These are phyloP conservation scores for Cadophora luteo-olivacea DNA, from an alignment of 2,329 filamentous ascomycete species.

Conservation along the genomic window DNA sequence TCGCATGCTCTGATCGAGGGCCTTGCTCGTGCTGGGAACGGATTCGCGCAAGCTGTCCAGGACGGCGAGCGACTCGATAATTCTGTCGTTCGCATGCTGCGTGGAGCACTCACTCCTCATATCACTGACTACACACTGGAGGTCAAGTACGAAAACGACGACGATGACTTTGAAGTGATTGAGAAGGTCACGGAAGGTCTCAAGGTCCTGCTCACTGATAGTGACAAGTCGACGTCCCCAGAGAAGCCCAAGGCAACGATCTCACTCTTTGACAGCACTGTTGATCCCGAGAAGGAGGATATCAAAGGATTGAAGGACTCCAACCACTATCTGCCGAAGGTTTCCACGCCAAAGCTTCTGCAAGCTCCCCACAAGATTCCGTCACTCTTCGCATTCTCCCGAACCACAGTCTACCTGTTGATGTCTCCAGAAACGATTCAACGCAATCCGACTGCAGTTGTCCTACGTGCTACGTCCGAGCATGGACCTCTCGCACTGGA, in stretches of 20 bases:
- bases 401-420: constrained; percentile 70
- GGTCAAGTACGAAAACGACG: constrained; percentile 59
- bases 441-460: constrained; percentile 58
- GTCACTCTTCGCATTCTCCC: constrained; percentile 69
- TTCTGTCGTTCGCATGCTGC: constrained; percentile 77
- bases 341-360: constrained; percentile 62
- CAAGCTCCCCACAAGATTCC: constrained; percentile 71
- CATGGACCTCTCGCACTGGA: constrained; percentile 67
- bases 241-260: constrained; percentile 43
- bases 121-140: constrained; percentile 68
- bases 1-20: constrained; percentile 62
- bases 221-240: constrained; percentile 38
- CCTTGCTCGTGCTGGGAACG: constrained; percentile 59
- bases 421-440: constrained; percentile 57
- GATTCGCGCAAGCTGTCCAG: constrained; percentile 67
- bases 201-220: constrained; percentile 44
- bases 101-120: constrained; percentile 71
- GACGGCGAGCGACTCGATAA: constrained; percentile 69
- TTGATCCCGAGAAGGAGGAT: constrained; percentile 41
- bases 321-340: constrained; percentile 57
- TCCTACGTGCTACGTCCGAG: constrained; percentile 61
- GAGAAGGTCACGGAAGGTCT: constrained; percentile 61
- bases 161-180: constrained; percentile 67
- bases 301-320: constrained; percentile 45
- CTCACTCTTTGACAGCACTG: constrained; percentile 63